Evolutionary conservation across 768 basidiomycete species (phyloP).

Genomic region (Podaxis sp.): DNA sequence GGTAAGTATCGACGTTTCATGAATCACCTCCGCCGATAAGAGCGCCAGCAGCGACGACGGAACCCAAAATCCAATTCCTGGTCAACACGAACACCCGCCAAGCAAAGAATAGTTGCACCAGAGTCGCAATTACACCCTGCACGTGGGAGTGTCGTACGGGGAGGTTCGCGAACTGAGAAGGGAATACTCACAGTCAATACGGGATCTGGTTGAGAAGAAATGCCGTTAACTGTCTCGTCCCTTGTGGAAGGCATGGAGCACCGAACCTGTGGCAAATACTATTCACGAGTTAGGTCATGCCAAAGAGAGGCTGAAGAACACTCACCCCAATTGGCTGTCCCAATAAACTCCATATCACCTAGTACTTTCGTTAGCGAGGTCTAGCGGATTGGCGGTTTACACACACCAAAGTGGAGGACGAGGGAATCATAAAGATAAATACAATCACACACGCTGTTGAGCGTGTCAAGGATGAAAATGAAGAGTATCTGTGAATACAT

Average conservation of each 20-base stretch:
- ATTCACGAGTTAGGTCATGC: neutral
- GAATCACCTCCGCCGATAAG: constrained; percentile 17
- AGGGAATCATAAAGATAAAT: constrained; percentile 48
- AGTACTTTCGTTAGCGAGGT: neutral
- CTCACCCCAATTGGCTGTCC: constrained; percentile 27
- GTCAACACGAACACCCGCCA: constrained; percentile 19
- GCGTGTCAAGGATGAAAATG: constrained; percentile 48
- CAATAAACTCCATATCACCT: constrained; percentile 21
- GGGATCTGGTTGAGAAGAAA: constrained; percentile 11
- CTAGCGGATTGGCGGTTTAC: neutral
- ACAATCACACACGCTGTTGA: constrained; percentile 45
- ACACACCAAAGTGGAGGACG: constrained; percentile 45
- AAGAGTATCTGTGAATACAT: constrained; percentile 39
- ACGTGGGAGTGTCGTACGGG: neutral
- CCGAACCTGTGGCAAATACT: constrained; percentile 42
- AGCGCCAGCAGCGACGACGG: constrained; percentile 7
- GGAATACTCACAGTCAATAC: constrained; percentile 13
- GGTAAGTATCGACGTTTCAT: neutral
- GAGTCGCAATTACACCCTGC: constrained; percentile 18
- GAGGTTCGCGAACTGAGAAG: neutral
- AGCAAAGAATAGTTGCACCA: constrained; percentile 20
- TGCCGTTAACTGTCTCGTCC: neutral
- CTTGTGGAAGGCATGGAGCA: neutral
- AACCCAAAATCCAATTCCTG: constrained; percentile 15
- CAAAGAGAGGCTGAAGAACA: neutral